Evolutionary conservation across 2,329 filamentous ascomycete species (phyloP).

Genomic region (Verticillium isaacii): DNA sequence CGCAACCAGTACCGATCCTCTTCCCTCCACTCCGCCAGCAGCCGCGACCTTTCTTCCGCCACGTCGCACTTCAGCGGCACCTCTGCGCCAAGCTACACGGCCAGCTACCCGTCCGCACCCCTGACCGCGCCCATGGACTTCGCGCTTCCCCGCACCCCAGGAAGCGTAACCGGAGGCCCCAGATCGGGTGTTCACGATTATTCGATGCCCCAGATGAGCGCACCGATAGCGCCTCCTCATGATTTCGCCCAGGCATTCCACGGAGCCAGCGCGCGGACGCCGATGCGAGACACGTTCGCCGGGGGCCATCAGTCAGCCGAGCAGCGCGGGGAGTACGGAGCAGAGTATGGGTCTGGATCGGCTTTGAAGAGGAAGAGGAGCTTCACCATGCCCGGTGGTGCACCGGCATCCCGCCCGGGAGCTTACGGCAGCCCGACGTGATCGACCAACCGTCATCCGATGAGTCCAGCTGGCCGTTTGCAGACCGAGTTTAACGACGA

Average conservation of each 20-base stretch:
- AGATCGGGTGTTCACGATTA: conserved; percentile 37
- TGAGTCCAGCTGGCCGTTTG: background rate
- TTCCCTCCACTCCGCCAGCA: conserved; percentile 27
- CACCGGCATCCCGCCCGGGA: conserved; percentile 11
- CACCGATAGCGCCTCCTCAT: conserved; percentile 46
- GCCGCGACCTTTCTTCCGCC: conserved; percentile 18
- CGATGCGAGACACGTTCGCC: conserved; percentile 41
- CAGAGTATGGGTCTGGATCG: conserved; percentile 17
- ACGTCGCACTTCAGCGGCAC: conserved; percentile 14
- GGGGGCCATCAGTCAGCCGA: conserved; percentile 18
- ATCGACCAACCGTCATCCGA: background rate
- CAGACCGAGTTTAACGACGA: background rate
- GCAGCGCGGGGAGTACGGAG: conserved; percentile 17
- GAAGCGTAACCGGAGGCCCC: conserved; percentile 17
- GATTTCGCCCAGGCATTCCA: conserved; percentile 48
- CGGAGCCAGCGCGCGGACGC: conserved; percentile 34
- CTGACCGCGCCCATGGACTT: conserved; percentile 51
- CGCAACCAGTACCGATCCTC: conserved; percentile 39
- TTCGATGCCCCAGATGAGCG: conserved; percentile 49
- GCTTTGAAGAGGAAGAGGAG: conserved; percentile 32
- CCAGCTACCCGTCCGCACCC: conserved; percentile 49
- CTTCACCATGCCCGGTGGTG: conserved; percentile 18
- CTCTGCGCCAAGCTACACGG: conserved; percentile 39
- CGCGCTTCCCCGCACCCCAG: conserved; percentile 38
- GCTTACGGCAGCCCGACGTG: conserved; percentile 15